Evolutionary conservation across 208 protist species (phyloP), one percentile per base, ranked within the genome.

Genomic region (Leishmania arabica): DNA sequence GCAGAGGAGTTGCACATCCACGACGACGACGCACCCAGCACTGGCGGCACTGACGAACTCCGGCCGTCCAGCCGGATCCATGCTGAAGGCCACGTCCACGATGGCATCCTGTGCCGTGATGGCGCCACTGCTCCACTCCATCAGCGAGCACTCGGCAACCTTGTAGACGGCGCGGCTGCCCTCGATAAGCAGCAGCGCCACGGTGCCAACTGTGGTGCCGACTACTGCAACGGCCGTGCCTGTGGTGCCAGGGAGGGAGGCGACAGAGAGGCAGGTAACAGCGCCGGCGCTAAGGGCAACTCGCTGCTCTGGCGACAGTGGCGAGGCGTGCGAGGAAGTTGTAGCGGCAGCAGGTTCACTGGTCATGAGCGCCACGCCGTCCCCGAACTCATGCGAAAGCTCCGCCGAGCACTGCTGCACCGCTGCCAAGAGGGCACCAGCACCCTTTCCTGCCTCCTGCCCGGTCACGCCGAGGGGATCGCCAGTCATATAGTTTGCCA

Each of bases 11-110:
- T 80, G 73, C 78, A 86, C 85, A 74, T 94, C 91, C 42, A 94
- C 49, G 17, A 93, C 65, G 24, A 93, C 85, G 9, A 93, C 79
- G 66, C 78, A 86, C 27, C 72, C 69, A 0, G 85, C 72, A n/a
- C 89, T 90, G 40, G 91, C 87, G 17, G 84, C 90, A 37, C 75
- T 82, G 24, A 96, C 69, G 69, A 93, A 92, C 81, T 96, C 92
- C 0, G 86, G 85, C 13, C 91, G 81, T 1, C 92, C 89, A 24
- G 89, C 90, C 6, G 89, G 89, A 72, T 96, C 92, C 42, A 94
- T 66, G 58, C 82, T 88, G 77, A 96, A 86, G 54, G 68, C 75
- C 17, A 93, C 91, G 77, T 89, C 85, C 19, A 77, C 54, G 11
- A 96, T 78, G 7, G 80, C 77, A 64, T 93, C 90, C 54, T 73